Evolutionary conservation across 306 rosid genomes (phyloP).

Genomic region (Casuarina equisetifolia): DNA sequence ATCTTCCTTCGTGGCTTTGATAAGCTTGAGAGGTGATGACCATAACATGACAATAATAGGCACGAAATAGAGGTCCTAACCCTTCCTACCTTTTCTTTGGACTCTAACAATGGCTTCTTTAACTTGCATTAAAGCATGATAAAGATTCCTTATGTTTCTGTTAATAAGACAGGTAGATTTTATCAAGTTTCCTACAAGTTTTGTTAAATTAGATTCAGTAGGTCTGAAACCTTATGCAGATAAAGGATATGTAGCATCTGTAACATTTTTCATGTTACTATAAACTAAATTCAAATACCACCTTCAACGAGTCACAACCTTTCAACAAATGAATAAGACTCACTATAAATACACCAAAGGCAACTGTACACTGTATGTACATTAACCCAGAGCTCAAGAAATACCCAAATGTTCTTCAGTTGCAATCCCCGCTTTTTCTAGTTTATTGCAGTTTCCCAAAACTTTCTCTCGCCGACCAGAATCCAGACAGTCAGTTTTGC

Average conservation of each 20-base stretch:
- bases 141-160: no score
- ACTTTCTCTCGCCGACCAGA: neutral
- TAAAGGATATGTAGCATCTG: neutral
- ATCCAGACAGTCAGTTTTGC: neutral
- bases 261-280: neutral
- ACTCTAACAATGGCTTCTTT: no score
- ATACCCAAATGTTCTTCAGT: slow-evolving; percentile 2
- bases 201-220: no score
- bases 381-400: neutral
- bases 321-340: neutral
- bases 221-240: no score
- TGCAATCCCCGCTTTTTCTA: neutral
- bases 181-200: no score
- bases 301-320: neutral
- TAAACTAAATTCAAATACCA: neutral
- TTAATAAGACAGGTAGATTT: no score
- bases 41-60: no score
- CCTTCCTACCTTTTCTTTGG: no score
- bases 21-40: no score
- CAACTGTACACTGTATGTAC: neutral
- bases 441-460: neutral
- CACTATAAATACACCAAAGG: neutral
- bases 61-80: no score
- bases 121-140: no score
- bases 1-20: no score